These are phyloP conservation scores for Yamadazyma sp. DNA, from an alignment of 805 yeast species.

Conservation along the genomic window DNA sequence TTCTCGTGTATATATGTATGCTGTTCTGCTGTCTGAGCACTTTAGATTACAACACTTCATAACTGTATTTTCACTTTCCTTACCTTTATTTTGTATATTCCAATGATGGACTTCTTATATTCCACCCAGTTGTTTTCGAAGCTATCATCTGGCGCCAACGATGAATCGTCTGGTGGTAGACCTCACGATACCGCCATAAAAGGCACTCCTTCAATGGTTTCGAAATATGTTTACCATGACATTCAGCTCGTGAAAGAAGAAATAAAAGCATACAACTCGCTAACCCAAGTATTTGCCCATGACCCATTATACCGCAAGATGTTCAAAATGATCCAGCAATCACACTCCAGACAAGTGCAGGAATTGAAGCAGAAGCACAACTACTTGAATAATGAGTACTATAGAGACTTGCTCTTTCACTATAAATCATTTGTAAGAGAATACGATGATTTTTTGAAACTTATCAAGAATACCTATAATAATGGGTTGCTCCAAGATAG, in stretches of 20 bases:
- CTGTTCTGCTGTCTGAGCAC: too few species aligned
- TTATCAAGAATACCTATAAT: slow-evolving; percentile 25
- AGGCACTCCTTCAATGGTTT: slow-evolving; percentile 22
- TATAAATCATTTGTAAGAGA: slow-evolving; percentile 23
- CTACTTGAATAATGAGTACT: slow-evolving; percentile 18
- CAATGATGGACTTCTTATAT: background rate
- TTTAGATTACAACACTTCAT: too few species aligned
- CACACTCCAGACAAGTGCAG: slow-evolving; percentile 19
- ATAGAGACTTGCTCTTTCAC: slow-evolving; percentile 18
- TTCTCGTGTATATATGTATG: too few species aligned
- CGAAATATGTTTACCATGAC: slow-evolving; percentile 24
- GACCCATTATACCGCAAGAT: slow-evolving; percentile 24
- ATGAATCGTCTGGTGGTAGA: background rate
- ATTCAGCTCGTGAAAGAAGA: slow-evolving; percentile 22
- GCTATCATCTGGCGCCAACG: background rate
- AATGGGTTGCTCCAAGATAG: slow-evolving; percentile 19
- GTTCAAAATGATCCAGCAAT: slow-evolving; percentile 20
- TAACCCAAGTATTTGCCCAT: slow-evolving; percentile 20
- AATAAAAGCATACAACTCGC: slow-evolving; percentile 22
- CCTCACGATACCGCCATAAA: background rate
- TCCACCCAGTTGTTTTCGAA: background rate
- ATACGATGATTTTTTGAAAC: slow-evolving; percentile 20
- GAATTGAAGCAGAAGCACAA: slow-evolving; percentile 15
- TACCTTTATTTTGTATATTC: too few species aligned
- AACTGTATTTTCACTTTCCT: too few species aligned